phyloP scores from a whole-genome alignment of 768 basidiomycete species.

The Clitopilus hobsonii region DNA sequence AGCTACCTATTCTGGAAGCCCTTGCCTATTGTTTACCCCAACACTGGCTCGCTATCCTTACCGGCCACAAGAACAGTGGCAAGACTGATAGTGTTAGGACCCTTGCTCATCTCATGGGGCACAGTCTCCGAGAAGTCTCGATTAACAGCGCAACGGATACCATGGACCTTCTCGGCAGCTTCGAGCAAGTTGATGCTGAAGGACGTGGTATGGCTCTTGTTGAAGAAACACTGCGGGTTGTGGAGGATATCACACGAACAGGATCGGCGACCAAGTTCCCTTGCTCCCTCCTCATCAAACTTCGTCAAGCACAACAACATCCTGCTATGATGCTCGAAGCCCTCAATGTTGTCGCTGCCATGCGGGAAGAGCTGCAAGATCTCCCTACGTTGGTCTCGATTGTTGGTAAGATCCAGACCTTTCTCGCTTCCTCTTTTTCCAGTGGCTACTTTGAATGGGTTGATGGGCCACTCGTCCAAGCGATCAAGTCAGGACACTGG shows the following conservation, averaged over 20 bases:
- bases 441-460: slow-evolving; percentile 85
- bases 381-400: slow-evolving; percentile 4
- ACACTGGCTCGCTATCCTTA: slow-evolving; percentile 87
- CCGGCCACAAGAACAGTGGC: slow-evolving; percentile 68
- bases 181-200: slow-evolving; percentile 81
- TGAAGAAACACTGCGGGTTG: slow-evolving; percentile 32
- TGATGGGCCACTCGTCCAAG: slow-evolving; percentile 85
- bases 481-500: slow-evolving; percentile 88
- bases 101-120: slow-evolving; percentile 69
- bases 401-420: slow-evolving; percentile 15
- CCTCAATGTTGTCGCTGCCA: slow-evolving; percentile 9
- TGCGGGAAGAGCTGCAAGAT: slow-evolving; percentile 9
- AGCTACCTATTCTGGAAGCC: slow-evolving; percentile 67
- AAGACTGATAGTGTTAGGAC: slow-evolving; percentile 74
- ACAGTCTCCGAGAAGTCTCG: slow-evolving; percentile 62
- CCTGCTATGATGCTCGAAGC: slow-evolving; percentile 6
- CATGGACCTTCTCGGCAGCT: slow-evolving; percentile 90
- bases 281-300: too few relatives aligned
- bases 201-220: slow-evolving; percentile 33
- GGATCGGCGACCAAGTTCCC: too few relatives aligned
- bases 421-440: slow-evolving; percentile 19
- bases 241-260: slow-evolving; percentile 35
- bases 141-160: slow-evolving; percentile 89
- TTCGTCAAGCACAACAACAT: slow-evolving; percentile 15
- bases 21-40: slow-evolving; percentile 68